phyloP scores from a whole-genome alignment of 2,329 filamentous ascomycete species.

The Botrytis porri region DNA sequence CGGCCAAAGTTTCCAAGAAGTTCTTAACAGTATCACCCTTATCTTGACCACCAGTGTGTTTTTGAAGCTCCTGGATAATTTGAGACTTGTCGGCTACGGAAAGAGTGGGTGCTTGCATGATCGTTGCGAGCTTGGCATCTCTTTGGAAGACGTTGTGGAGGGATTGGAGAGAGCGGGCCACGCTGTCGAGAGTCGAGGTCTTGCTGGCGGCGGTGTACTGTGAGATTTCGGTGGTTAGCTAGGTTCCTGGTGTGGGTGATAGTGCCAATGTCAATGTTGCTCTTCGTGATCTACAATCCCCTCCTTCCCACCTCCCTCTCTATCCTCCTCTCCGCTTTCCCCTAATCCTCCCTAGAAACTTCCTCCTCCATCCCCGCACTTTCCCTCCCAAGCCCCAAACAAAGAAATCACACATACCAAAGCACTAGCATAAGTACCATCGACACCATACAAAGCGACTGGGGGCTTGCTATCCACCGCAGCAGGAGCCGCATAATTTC shows the following conservation, averaged over 20 bases:
- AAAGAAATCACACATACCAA: slow-evolving; percentile 65
- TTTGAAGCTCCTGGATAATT: slow-evolving; percentile 84
- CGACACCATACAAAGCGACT: slow-evolving; percentile 87
- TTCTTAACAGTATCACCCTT: slow-evolving; percentile 86
- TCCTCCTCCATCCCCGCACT: slow-evolving; percentile 15
- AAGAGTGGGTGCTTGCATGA: slow-evolving; percentile 81
- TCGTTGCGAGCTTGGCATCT: slow-evolving; percentile 74
- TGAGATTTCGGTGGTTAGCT: slow-evolving; percentile 10
- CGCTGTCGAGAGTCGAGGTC: slow-evolving; percentile 78
- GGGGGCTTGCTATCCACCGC: slow-evolving; percentile 73
- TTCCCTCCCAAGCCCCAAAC: not conserved
- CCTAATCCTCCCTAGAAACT: not conserved
- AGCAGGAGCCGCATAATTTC: slow-evolving; percentile 69
- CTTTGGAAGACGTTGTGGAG: slow-evolving; percentile 72
- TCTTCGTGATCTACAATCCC: not conserved
- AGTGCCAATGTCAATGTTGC: not conserved
- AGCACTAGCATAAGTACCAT: slow-evolving; percentile 97
- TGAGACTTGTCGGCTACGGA: slow-evolving; percentile 74
- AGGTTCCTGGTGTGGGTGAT: slow-evolving; percentile 17
- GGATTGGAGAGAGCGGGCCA: slow-evolving; percentile 72
- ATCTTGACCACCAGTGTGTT: slow-evolving; percentile 67
- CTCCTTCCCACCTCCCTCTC: not conserved
- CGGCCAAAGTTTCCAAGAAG: slow-evolving; percentile 84
- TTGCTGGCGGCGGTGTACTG: slow-evolving; percentile 97
- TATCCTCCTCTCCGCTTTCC: not conserved